A percentile compares a stretch with the other conserved stretches of the same genome.
Conservation (phyloP, 2,329 filamentous ascomycete species). For the Beauveria asiatica region DNA sequence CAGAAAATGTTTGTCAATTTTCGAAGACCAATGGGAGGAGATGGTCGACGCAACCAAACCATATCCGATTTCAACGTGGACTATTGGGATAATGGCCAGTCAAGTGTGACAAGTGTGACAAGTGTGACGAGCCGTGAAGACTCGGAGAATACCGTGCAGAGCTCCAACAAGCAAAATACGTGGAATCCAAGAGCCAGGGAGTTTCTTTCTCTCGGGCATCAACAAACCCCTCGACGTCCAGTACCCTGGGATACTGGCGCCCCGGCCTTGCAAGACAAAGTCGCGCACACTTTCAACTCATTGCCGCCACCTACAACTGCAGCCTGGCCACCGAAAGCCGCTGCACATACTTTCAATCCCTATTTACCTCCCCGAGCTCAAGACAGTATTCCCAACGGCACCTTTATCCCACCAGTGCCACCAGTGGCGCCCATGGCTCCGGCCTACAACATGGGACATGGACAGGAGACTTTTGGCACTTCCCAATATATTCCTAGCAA, state of each 20-base stretch:
- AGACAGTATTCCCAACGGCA: neutral
- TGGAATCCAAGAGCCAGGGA: constrained; percentile 27
- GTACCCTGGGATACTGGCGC: neutral
- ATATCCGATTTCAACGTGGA: constrained; percentile 7
- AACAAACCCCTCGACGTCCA: neutral
- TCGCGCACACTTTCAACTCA: neutral
- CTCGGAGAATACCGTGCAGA: neutral
- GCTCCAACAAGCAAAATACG: constrained; percentile 9
- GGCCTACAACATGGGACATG: neutral
- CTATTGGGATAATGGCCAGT: constrained; percentile 4
- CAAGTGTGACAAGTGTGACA: neutral
- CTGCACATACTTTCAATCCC: neutral
- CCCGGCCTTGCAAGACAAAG: neutral
- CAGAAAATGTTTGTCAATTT: neutral
- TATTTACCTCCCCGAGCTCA: neutral
- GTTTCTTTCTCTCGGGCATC: constrained; percentile 21
- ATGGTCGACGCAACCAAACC: constrained; percentile 4
- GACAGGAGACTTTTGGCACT: neutral
- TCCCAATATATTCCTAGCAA: neutral
- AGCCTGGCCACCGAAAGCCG: neutral
- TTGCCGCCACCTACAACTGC: neutral
- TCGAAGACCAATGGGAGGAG: neutral
- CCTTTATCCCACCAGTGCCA: neutral
- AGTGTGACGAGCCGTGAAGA: neutral
- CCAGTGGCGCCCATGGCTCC: neutral